These are phyloP conservation scores for Wickerhamomyces hampshirensis DNA, from an alignment of 805 yeast genomes.

Conservation along the genomic window DNA sequence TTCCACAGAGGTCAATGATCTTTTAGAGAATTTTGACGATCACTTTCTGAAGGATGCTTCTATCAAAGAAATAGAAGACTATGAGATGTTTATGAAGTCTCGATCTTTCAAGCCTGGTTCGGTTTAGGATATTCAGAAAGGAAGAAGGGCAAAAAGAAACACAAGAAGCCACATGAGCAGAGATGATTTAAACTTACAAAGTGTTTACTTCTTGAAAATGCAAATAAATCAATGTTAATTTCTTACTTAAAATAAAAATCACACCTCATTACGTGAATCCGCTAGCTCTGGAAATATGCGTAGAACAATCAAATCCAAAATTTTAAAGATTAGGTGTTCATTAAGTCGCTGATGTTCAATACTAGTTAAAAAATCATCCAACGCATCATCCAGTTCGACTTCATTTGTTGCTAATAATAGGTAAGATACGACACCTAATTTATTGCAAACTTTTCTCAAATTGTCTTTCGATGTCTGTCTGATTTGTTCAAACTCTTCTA, in stretches of 20 bases:
- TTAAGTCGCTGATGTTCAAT: constrained; percentile 36
- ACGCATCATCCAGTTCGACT: constrained; percentile 17
- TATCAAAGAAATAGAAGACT: background rate
- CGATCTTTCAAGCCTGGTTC: too few species aligned
- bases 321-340: constrained; percentile 36
- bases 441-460: constrained; percentile 20
- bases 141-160: too few species aligned
- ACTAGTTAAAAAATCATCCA: constrained; percentile 29
- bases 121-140: too few species aligned
- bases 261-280: constrained; percentile 1
- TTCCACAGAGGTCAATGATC: constrained; percentile 14
- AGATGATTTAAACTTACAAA: too few species aligned
- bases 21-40: constrained; percentile 21
- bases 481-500: constrained; percentile 31
- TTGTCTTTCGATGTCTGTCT: constrained; percentile 24
- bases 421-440: constrained; percentile 13
- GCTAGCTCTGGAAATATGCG: constrained; percentile 35
- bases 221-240: too few species aligned
- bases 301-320: constrained; percentile 38
- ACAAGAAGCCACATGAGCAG: too few species aligned
- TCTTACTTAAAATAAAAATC: too few species aligned
- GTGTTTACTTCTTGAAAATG: too few species aligned
- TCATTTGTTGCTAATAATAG: constrained; percentile 22
- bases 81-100: background rate
- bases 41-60: background rate